A percentile compares a stretch with the other conserved stretches of the same genome.
These are phyloP conservation scores for Salvia splendens DNA, from an alignment of 257 asterid species.

Conservation along the genomic window DNA sequence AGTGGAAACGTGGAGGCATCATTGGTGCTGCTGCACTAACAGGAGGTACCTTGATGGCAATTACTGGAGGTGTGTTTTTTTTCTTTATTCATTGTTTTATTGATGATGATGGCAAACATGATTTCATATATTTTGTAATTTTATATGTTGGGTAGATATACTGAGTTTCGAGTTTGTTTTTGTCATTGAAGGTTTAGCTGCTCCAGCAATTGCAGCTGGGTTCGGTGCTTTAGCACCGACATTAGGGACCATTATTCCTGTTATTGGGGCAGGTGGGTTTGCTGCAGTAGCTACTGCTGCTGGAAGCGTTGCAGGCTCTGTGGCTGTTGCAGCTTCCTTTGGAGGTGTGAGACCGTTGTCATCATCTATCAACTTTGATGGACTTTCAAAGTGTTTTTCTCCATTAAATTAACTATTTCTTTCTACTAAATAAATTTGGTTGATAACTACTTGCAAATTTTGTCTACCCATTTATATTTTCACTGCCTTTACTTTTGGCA, in stretches of 20 bases:
- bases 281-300: constrained; percentile 95
- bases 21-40: constrained; percentile 98
- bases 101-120: neutral
- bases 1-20: constrained; percentile 95
- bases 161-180: neutral
- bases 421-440: constrained; percentile 5
- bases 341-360: constrained; percentile 58
- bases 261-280: constrained; percentile 91
- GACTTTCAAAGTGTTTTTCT: neutral
- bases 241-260: constrained; percentile 81
- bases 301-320: constrained; percentile 97
- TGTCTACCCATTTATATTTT: neutral
- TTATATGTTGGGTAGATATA: constrained; percentile 28
- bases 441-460: constrained; percentile 3
- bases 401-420: neutral
- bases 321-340: constrained; percentile 96
- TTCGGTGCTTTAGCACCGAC: constrained; percentile 92
- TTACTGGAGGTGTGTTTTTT: constrained; percentile 73
- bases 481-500: constrained; percentile 24
- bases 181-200: constrained; percentile 72
- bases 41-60: constrained; percentile 96
- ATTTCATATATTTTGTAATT: neutral
- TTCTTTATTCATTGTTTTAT: constrained; percentile 7
- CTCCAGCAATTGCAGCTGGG: constrained; percentile 98
- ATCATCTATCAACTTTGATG: constrained; percentile 18